phyloP scores from a whole-genome alignment of 305 asterid species.

The Plantago coronopus region DNA sequence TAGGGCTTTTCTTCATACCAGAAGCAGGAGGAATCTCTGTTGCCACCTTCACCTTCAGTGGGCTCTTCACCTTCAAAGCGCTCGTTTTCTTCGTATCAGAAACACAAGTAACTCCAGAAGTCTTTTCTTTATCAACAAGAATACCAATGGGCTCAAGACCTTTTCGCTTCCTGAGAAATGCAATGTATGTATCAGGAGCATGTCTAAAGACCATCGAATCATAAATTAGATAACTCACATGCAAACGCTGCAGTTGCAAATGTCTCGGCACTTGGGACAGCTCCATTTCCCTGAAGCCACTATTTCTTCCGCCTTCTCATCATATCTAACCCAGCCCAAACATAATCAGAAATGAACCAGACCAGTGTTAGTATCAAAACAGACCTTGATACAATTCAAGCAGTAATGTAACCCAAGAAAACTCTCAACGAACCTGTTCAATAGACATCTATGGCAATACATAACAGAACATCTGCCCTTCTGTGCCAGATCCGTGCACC shows the following conservation, averaged over 20 bases:
- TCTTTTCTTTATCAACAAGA: not conserved
- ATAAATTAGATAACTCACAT: constrained; percentile 18
- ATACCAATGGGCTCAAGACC: constrained; percentile 5
- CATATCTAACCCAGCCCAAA: not conserved
- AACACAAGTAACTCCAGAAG: not conserved
- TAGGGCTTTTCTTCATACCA: constrained; percentile 4
- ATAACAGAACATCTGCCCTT: not conserved
- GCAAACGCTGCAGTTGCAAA: constrained; percentile 86
- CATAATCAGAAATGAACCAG: not conserved
- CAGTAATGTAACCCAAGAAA: not conserved
- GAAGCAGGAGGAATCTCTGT: not conserved
- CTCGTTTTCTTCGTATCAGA: not conserved
- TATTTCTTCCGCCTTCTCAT: constrained; percentile 53
- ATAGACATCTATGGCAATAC: constrained; percentile 2
- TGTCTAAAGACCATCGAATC: not conserved
- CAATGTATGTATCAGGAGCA: not conserved
- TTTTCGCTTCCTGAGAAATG: constrained; percentile 5
- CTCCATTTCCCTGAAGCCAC: constrained; percentile 42
- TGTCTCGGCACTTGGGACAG: constrained; percentile 84
- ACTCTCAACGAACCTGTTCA: not conserved
- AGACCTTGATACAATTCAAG: not conserved
- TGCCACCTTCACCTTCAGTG: constrained; percentile 25
- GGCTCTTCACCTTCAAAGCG: not conserved
- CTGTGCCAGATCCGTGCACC: not conserved
- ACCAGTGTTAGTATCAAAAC: not conserved